Evolutionary conservation across 176 grass and related monocot species (phyloP).

Genomic region (Thinopyrum elongatum): DNA sequence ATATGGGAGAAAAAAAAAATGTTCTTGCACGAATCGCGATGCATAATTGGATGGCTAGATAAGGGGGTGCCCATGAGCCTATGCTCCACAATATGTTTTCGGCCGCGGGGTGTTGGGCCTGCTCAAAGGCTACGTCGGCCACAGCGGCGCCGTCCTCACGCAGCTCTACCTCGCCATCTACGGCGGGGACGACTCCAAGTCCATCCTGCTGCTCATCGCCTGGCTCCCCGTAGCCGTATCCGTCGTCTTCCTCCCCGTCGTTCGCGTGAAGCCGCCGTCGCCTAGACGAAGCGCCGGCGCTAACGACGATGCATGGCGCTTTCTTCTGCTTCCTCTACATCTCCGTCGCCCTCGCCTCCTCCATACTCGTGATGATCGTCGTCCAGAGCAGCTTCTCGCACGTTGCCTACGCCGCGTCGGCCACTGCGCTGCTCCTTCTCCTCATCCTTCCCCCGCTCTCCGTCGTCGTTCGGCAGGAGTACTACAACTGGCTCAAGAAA

Average conservation of each 20-base stretch:
- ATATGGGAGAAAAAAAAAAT: no score
- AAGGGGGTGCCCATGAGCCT: no score
- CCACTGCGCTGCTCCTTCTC: slow-evolving; percentile 30
- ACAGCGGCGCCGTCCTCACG: slow-evolving; percentile 54
- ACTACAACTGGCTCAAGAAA: neutral
- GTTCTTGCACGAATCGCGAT: no score
- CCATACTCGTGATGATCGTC: slow-evolving; percentile 32
- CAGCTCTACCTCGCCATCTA: slow-evolving; percentile 62
- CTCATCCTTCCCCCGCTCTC: slow-evolving; percentile 18
- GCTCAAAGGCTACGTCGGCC: slow-evolving; percentile 51
- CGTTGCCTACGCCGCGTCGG: slow-evolving; percentile 20
- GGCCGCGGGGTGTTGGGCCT: slow-evolving; percentile 55
- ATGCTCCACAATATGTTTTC: neutral
- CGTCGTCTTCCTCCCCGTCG: neutral
- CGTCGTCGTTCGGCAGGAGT: neutral
- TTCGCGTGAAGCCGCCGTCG: slow-evolving; percentile 1
- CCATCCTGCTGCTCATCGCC: slow-evolving; percentile 20
- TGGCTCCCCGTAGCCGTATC: slow-evolving; percentile 21
- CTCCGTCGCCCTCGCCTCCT: slow-evolving; percentile 51
- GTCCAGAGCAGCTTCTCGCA: slow-evolving; percentile 30
- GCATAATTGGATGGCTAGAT: no score
- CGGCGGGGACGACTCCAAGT: slow-evolving; percentile 18
- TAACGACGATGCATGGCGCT: neutral
- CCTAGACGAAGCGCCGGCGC: neutral
- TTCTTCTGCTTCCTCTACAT: slow-evolving; percentile 70